Percentiles rank a stretch among this genome's conserved stretches.
Evolutionary conservation across 352 stramenopile genomes (phyloP).

Genomic region (Pseudoperonospora humuli): DNA sequence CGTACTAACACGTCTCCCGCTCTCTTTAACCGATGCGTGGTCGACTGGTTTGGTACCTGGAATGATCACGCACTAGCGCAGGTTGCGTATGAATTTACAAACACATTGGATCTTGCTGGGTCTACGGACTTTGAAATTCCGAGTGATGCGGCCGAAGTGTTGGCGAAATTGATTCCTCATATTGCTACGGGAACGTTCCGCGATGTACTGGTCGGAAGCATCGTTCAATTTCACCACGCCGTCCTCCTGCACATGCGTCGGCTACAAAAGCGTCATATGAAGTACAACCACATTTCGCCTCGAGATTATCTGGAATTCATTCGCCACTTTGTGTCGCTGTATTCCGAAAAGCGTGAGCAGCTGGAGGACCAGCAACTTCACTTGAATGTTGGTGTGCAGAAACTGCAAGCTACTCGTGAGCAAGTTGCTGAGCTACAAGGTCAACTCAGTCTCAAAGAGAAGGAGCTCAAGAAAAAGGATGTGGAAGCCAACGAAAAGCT

Average conservation of each 20-base stretch:
- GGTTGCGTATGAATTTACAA: constrained; percentile 96
- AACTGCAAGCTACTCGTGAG: constrained; percentile 96
- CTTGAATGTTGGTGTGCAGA: constrained; percentile 97
- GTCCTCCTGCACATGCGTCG: constrained; percentile 80
- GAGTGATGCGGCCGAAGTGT: constrained; percentile 34
- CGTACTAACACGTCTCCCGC: constrained; percentile 98
- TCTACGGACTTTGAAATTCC: constrained; percentile 61
- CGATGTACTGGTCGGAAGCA: constrained; percentile 72
- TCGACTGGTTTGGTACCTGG: constrained; percentile 99
- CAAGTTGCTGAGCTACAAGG: constrained; percentile 91
- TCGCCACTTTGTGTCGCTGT: constrained; percentile 83
- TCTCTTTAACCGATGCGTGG: constrained; percentile 99
- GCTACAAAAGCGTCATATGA: constrained; percentile 80
- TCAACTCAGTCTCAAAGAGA: constrained; percentile 91
- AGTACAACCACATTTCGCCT: constrained; percentile 87
- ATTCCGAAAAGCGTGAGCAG: constrained; percentile 88
- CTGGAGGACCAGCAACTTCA: constrained; percentile 96
- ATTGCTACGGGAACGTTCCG: constrained; percentile 63
- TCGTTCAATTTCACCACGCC: constrained; percentile 85
- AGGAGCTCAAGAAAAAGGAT: constrained; percentile 95
- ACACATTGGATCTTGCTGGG: constrained; percentile 91
- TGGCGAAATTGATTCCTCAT: constrained; percentile 59
- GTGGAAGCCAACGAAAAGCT: constrained; percentile 96
- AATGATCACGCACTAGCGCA: constrained; percentile 96
- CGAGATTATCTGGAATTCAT: constrained; percentile 92